Evolutionary conservation across 306 rosid genomes (phyloP).

Genomic region (Quercus berberidifolia): DNA sequence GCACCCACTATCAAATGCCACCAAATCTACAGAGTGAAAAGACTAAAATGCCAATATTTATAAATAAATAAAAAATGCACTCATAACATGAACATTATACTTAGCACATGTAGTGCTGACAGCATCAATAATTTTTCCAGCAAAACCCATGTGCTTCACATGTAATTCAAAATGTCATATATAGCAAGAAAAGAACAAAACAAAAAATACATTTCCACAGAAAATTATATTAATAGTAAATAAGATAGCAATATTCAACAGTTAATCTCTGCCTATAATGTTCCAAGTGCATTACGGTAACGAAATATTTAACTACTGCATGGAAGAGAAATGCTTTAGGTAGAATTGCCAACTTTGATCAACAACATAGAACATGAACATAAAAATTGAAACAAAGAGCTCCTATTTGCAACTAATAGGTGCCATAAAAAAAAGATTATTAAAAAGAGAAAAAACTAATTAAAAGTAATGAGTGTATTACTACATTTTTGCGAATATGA

Average conservation of each 20-base stretch:
- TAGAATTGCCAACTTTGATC: background rate
- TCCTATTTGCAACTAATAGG: no score
- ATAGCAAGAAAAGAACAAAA: background rate
- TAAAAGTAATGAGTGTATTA: background rate
- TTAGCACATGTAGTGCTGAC: background rate
- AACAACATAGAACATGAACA: background rate
- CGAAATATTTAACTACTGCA: no score
- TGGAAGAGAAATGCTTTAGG: background rate
- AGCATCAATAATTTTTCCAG: background rate
- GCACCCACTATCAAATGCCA: slow-evolving; percentile 8
- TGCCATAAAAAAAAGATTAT: background rate
- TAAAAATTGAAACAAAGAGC: background rate
- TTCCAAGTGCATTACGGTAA: background rate
- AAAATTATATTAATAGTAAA: background rate
- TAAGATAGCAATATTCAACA: background rate
- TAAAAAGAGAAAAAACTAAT: background rate
- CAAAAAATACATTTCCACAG: background rate
- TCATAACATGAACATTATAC: background rate
- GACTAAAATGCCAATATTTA: background rate
- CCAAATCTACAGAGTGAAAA: slow-evolving; percentile 5
- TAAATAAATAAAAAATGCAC: background rate
- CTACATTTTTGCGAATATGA: background rate
- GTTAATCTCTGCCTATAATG: background rate
- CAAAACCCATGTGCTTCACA: background rate
- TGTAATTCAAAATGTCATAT: background rate